Percentiles rank a stretch among this genome's conserved stretches.
These are phyloP conservation scores for Paraconiothyrium sp. DNA, from an alignment of 2,329 filamentous ascomycete genomes.

Conservation along the genomic window DNA sequence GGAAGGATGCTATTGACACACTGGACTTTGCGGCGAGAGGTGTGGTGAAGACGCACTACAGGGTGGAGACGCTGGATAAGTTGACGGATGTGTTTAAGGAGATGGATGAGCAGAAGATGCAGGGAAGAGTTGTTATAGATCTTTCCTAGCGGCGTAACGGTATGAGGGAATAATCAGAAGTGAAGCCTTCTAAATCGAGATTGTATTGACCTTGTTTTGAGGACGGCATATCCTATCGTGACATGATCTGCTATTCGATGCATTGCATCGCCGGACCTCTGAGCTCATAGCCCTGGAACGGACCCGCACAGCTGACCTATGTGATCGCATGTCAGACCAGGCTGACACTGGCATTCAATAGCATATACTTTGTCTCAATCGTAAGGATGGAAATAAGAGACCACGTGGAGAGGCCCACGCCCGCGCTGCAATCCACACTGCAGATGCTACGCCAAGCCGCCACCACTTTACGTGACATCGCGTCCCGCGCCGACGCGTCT, in stretches of 20 bases:
- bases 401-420: too few relatives aligned
- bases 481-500: conserved; percentile 40
- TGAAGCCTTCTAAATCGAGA: not conserved
- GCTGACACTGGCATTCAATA: too few relatives aligned
- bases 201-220: not conserved
- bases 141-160: conserved; percentile 28
- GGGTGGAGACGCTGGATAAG: conserved; percentile 58
- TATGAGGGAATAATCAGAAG: not conserved
- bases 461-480: conserved; percentile 42
- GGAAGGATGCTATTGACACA: conserved; percentile 60
- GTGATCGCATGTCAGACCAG: too few relatives aligned
- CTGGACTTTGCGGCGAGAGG: conserved; percentile 55
- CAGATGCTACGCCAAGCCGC: conserved; percentile 23
- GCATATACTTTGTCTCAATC: too few relatives aligned
- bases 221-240: not conserved
- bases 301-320: too few relatives aligned
- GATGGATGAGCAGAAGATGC: conserved; percentile 56
- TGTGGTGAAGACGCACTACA: conserved; percentile 59
- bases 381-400: too few relatives aligned
- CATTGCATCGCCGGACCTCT: not conserved
- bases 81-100: conserved; percentile 57
- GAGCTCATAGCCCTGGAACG: not conserved
- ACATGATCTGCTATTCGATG: not conserved
- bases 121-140: conserved; percentile 60
- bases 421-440: too few relatives aligned